Evolutionary conservation across 2,329 filamentous ascomycete species (phyloP).

Genomic region (Exutisphaerella laricina): DNA sequence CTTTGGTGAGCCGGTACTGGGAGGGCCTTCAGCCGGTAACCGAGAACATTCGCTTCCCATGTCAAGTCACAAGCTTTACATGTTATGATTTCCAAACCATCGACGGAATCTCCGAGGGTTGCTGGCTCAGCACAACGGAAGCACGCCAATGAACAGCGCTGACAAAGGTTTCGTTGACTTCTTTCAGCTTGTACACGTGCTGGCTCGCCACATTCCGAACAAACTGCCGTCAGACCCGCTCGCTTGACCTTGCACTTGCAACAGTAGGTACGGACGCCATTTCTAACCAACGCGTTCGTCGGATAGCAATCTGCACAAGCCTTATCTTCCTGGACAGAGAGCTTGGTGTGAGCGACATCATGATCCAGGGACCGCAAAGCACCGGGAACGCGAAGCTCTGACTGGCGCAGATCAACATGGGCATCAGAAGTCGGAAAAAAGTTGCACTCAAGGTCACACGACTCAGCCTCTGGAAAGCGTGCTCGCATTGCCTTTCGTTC

Average conservation of each 20-base stretch:
- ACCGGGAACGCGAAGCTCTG: conserved; percentile 39
- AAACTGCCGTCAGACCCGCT: conserved; percentile 13
- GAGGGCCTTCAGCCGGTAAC: conserved; percentile 32
- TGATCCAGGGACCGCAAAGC: conserved; percentile 22
- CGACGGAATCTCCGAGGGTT: conserved; percentile 11
- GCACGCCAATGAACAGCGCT: conserved; percentile 40
- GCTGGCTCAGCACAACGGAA: conserved; percentile 36
- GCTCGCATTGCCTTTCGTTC: conserved; percentile 22
- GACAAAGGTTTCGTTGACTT: conserved; percentile 30
- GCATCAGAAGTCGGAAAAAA: conserved; percentile 31
- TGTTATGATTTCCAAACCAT: conserved; percentile 18
- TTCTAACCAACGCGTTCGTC: conserved; percentile 1
- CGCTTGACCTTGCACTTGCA: conserved; percentile 11
- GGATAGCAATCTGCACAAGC: conserved; percentile 8
- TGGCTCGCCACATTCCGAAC: conserved; percentile 12
- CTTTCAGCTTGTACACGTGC: conserved; percentile 13
- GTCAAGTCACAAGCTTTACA: conserved; percentile 32
- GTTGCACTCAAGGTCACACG: conserved; percentile 30
- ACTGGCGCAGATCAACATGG: conserved; percentile 36
- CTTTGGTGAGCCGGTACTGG: not conserved
- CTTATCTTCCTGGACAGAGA: conserved; percentile 4
- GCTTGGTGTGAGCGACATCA: not conserved
- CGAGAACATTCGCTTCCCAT: conserved; percentile 38
- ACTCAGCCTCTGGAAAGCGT: conserved; percentile 3
- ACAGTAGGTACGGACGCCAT: conserved; percentile 8